A percentile compares a stretch with the other conserved stretches of the same genome.
phyloP scores from a whole-genome alignment of 306 rosid species.

The Urtica urens region DNA sequence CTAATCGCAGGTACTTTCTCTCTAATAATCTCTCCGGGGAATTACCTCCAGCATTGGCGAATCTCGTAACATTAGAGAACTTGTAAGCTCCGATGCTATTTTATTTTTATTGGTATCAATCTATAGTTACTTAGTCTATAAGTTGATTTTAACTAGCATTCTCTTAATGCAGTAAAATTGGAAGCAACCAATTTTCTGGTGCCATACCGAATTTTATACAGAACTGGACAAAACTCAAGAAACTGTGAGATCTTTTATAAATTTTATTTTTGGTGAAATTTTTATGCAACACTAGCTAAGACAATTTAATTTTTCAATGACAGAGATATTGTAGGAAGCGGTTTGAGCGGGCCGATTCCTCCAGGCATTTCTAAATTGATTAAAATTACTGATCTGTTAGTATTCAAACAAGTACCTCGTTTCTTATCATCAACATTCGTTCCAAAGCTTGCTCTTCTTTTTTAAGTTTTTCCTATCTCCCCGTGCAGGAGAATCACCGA shows the following conservation, averaged over 20 bases:
- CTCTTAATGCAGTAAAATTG: not conserved
- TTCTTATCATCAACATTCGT: no score
- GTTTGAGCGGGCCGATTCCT: not conserved
- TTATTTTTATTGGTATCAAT: no score
- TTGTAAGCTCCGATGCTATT: not conserved
- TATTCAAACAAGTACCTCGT: not conserved
- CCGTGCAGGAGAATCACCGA: not conserved
- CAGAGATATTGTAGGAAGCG: not conserved
- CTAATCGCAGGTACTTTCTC: not conserved
- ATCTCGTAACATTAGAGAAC: not conserved
- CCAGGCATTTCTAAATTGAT: not conserved
- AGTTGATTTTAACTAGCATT: no score
- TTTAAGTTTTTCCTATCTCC: not conserved
- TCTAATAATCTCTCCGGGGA: not conserved
- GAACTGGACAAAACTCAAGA: not conserved
- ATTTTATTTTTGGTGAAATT: not conserved
- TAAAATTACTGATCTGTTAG: not conserved
- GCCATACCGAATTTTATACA: not conserved
- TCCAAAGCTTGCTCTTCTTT: no score
- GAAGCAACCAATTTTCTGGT: not conserved
- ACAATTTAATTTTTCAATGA: not conserved
- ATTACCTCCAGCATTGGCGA: not conserved
- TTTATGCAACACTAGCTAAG: not conserved
- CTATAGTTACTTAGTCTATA: no score
- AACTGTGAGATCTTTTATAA: not conserved